Evolutionary conservation across 805 yeast genomes (phyloP).

Genomic region (Metschnikowia chrysomelidarum): DNA sequence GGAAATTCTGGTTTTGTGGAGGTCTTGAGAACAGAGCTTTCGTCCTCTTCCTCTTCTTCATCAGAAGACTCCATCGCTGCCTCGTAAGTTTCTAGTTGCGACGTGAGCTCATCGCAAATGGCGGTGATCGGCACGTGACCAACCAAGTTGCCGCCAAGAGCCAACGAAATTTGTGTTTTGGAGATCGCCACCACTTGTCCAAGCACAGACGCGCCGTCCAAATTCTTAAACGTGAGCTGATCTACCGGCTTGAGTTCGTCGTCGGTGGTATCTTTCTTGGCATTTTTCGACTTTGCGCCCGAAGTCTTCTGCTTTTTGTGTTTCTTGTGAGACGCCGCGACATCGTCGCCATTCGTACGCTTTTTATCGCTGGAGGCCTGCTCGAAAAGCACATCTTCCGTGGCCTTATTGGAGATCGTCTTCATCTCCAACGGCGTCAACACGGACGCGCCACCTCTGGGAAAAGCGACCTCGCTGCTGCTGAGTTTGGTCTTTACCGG

Average conservation of each 20-base stretch:
- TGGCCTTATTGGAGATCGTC: slow-evolving; percentile 90
- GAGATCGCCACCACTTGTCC: slow-evolving; percentile 71
- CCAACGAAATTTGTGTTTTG: slow-evolving; percentile 60
- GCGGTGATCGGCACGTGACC: slow-evolving; percentile 79
- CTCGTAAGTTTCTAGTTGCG: slow-evolving; percentile 55
- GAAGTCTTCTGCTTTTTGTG: slow-evolving; percentile 23
- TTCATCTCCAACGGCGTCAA: slow-evolving; percentile 88
- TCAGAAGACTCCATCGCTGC: slow-evolving; percentile 36
- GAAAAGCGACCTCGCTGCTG: slow-evolving; percentile 64
- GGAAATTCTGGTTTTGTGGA: slow-evolving; percentile 49
- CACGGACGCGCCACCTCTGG: slow-evolving; percentile 92
- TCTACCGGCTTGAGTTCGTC: slow-evolving; percentile 51
- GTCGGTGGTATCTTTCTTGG: slow-evolving; percentile 19
- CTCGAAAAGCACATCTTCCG: slow-evolving; percentile 81
- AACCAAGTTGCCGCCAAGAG: slow-evolving; percentile 75
- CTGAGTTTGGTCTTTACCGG: slow-evolving; percentile 29
- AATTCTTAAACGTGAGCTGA: slow-evolving; percentile 56
- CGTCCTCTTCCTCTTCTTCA: slow-evolving; percentile 31
- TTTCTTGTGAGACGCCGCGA: slow-evolving; percentile 25
- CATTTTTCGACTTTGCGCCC: slow-evolving; percentile 6
- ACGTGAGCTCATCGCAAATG: slow-evolving; percentile 62
- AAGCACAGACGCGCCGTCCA: slow-evolving; percentile 72
- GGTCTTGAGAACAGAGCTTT: slow-evolving; percentile 23
- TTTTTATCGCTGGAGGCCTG: slow-evolving; percentile 35
- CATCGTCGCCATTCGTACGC: slow-evolving; percentile 26